Evolutionary conservation across 1,284 basidiomycete genomes (phyloP), one percentile per base, ranked within the genome.

Genomic region (Apiotrichum sp.): DNA sequence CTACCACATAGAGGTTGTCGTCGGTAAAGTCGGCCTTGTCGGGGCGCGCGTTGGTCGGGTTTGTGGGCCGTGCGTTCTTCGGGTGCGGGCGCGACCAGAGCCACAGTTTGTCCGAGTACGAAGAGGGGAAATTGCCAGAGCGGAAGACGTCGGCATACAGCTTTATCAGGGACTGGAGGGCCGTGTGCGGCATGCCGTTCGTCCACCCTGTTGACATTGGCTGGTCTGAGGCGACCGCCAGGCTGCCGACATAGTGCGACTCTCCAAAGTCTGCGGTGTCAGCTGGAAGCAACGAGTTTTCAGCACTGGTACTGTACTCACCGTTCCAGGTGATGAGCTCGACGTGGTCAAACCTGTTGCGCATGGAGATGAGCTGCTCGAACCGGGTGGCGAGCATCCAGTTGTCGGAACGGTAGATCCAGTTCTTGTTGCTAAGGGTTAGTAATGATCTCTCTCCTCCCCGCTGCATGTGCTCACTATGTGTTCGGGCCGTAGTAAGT

Each of bases 361-460:
- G 83, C 51, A 81, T 78, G 33, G 69, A 64, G 58, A 89, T 80
- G 56, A 91, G 67, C 55, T 80, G 79, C 65, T 91, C 86, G 86
- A 87, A 91, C 60, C 89, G 83, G 46, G 79, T 80, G 32, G 81
- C 78, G 68, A 87, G 88, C 22, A 89, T 79, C 72, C 86, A 86
- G 59, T 87, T 81, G 68, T 90, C 84, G 3, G 78, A 74, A 14
- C 81, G 79, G 70, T 84, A 84, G 31, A 85, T 80, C 74, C 88
- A 88, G 73, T 91, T 90, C 78, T 92, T 91, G 78, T 90, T 84
- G 73, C 83, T 89, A 0, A 6, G 9, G 6, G n/a, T 41, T 6
- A 41, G 40, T 16, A 22, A 22, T 22, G 22, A 22, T 22, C 22
- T 22, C 22, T 22, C 22, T 22, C 22, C 22, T 22, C 22, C 22